Percentiles rank a stretch among this genome's conserved stretches.
These are phyloP conservation scores for Trichophyton verrucosum DNA, from an alignment of 2,329 filamentous ascomycete species.

Conservation along the genomic window DNA sequence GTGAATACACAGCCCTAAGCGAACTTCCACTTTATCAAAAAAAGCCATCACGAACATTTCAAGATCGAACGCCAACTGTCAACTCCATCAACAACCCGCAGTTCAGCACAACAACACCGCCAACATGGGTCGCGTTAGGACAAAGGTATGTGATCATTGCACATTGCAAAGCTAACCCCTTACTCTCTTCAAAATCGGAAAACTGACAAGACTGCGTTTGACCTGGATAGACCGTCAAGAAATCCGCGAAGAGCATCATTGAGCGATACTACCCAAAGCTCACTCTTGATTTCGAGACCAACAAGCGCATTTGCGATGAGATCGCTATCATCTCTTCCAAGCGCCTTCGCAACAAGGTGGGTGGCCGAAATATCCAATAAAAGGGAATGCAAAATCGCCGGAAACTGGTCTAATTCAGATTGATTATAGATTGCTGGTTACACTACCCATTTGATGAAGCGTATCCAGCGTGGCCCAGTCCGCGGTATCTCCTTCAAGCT, in stretches of 20 bases:
- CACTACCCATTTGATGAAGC: slow-evolving; percentile 99
- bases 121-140: slow-evolving; percentile 14
- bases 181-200: background rate
- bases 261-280: slow-evolving; percentile 96
- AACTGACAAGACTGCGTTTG: slow-evolving; percentile 5
- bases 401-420: background rate
- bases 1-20: background rate
- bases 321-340: slow-evolving; percentile 98
- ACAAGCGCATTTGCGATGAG: slow-evolving; percentile 99
- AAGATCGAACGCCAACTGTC: background rate
- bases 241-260: slow-evolving; percentile 98
- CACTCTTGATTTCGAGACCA: slow-evolving; percentile 99
- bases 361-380: slow-evolving; percentile 8
- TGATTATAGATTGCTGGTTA: slow-evolving; percentile 74
- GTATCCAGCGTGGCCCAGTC: slow-evolving; percentile 97
- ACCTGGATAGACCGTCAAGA: slow-evolving; percentile 53
- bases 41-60: background rate
- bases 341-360: slow-evolving; percentile 97
- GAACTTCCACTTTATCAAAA: background rate
- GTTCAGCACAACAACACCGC: slow-evolving; percentile 14
- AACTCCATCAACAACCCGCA: background rate
- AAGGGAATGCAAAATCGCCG: background rate
- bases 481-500: slow-evolving; percentile 99
- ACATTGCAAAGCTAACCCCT: slow-evolving; percentile 4
- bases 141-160: slow-evolving; percentile 17